Evolutionary conservation across 2,329 filamentous ascomycete species (phyloP), one percentile per base, ranked within the genome.

Genomic region (Penicillium glabrum): DNA sequence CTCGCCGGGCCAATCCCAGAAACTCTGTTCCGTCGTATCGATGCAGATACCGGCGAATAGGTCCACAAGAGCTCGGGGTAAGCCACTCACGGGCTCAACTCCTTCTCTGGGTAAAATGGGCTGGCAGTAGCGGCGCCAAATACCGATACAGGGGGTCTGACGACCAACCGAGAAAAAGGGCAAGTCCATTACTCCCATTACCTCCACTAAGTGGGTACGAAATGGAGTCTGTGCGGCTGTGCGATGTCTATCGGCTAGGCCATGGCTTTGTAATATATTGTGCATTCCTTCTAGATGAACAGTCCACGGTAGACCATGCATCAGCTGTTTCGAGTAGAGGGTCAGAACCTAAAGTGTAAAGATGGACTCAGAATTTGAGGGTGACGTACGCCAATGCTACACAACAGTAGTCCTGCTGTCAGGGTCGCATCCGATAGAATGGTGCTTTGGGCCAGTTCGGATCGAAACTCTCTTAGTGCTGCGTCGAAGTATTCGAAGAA

Each of bases 151-250:
- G 8, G 67, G 58, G 1, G 51, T 61, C 13, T 65, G 65, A 1
- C 70, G 62, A 13, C 69, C 69, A 14, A 72, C 49, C 0, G 65
- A 52, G 31, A 70, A 66, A 2, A 63, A 66, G 0, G 64, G 64
- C 10, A 72, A 54, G 46, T 72, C 69, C 67, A 72, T 69, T 1
- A 71, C 59, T 0, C 70, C 69, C 69, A 72, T 69, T 4, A 70
- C 70, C 39, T 72, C 69, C 2, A 70, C 54, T 1, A 70, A 53
- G 19, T 71, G 68, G 1, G 54, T 57, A 1, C 66, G 65, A 19
- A 71, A 68, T 6, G 54, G 21, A 13, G 50, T 53, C 26, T 37
- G 52, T 3, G 52, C 50, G 13, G 37, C 11, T 24, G 51, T 43
- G 7, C 24, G 24, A 16, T 49, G 54, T 1, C 23, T 23, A 26